A percentile compares a stretch with the other conserved stretches of the same genome.
Conservation (phyloP, 257 asterid genomes). For the Pogostemon cablin region DNA sequence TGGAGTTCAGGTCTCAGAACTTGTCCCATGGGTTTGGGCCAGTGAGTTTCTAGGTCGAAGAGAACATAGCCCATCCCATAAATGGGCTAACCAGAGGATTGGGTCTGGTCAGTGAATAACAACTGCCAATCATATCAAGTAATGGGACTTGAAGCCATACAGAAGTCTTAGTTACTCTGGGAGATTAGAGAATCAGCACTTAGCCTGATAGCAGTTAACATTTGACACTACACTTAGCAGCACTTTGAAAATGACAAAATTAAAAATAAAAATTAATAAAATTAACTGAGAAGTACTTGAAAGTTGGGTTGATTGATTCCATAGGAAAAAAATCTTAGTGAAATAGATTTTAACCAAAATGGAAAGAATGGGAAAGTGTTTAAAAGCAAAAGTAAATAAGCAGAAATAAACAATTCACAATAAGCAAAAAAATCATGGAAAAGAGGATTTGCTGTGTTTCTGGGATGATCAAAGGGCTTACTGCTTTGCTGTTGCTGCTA, state of each 20-base stretch:
- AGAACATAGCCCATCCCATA: too few species aligned
- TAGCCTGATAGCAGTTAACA: background rate
- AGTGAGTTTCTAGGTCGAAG: too few species aligned
- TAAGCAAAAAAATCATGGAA: slow-evolving; percentile 30
- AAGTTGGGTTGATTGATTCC: background rate
- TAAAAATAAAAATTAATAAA: background rate
- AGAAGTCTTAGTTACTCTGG: too few species aligned
- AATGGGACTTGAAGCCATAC: too few species aligned
- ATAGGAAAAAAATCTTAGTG: background rate
- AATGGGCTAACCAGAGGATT: too few species aligned
- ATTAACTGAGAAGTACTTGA: background rate
- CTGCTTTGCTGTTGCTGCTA: slow-evolving; percentile 95
- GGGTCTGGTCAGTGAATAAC: too few species aligned
- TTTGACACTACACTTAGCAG: background rate
- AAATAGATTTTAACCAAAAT: slow-evolving; percentile 16
- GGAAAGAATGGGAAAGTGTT: background rate
- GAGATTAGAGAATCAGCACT: background rate
- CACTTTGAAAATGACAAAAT: background rate
- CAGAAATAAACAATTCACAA: slow-evolving; percentile 17
- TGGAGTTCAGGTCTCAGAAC: too few species aligned
- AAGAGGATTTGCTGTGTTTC: slow-evolving; percentile 51
- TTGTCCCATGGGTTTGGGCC: too few species aligned
- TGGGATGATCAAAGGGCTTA: slow-evolving; percentile 62
- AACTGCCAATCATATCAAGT: too few species aligned
- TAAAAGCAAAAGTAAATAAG: slow-evolving; percentile 12